Percentiles rank a stretch among this genome's conserved stretches.
Conservation (phyloP, 2,329 filamentous ascomycete genomes). For the Trichoderma cornu-damae region DNA sequence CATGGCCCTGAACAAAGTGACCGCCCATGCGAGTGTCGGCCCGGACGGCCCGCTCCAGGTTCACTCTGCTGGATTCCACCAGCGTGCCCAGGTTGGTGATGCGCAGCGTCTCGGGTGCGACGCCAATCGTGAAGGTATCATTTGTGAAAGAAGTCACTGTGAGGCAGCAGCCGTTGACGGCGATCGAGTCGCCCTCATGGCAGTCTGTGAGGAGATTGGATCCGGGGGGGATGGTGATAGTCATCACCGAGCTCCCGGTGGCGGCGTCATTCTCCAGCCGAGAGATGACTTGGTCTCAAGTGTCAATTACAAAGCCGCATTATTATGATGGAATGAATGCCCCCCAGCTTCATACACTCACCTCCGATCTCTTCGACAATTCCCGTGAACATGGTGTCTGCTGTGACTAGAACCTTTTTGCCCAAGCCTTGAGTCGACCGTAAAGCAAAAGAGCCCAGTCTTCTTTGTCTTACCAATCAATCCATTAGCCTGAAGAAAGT, state of each 20-base stretch:
- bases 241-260: conserved; percentile 84
- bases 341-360: conserved; percentile 43
- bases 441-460: background rate
- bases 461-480: too few relatives aligned
- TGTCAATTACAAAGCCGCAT: conserved; percentile 21
- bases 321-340: background rate
- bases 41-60: conserved; percentile 89
- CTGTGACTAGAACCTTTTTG: background rate
- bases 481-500: background rate
- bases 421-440: background rate
- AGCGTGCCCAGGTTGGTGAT: conserved; percentile 89
- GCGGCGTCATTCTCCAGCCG: conserved; percentile 74
- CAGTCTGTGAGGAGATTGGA: conserved; percentile 77
- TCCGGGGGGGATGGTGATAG: conserved; percentile 63
- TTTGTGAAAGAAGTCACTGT: conserved; percentile 64
- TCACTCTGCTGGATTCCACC: conserved; percentile 62
- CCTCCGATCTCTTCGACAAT: conserved; percentile 90
- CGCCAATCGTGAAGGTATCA: conserved; percentile 76
- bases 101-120: conserved; percentile 91
- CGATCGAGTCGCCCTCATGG: conserved; percentile 87
- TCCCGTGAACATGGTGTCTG: conserved; percentile 79
- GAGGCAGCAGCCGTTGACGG: conserved; percentile 91
- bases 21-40: conserved; percentile 94
- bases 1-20: conserved; percentile 96
- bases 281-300: conserved; percentile 71